Evolutionary conservation across 306 rosid species (phyloP), one percentile per base, ranked within the genome.

Genomic region (Adenanthera pavonina): DNA sequence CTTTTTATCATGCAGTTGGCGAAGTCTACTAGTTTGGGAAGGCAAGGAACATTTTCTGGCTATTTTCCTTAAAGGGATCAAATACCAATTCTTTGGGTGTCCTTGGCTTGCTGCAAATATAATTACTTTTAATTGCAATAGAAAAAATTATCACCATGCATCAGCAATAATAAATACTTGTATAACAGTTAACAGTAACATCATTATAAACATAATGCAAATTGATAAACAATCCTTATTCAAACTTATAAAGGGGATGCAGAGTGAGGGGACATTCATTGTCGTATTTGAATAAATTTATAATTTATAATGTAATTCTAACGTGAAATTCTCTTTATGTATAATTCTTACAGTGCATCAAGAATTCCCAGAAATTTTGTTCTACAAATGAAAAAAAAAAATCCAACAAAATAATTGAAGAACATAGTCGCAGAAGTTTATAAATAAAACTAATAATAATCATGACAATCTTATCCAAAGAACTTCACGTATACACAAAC

Each of bases 21-120:
- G 17, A 95, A 95, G 83, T 93, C 99, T 0, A 96, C 97, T 30
- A 95, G 98, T 89, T 95, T 93, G 47, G 94, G 99, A 88, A 92
- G 99, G 83, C 99, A 93, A 12, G 99, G 98, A 68, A 93, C 97
- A 79, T 91, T 93, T 81, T 95, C 99, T 20, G 98, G 99, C 84
- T 93, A 90, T 86, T 87, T 92, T 13, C 99, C 98, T 81, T 53
- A 95, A 76, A 41, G 98, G 98, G 78, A 95, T 93, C 49, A 96
- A 97, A 84, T 96, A 94, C 97, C 97, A 93, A 85, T 93, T 92
- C 89, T 96, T 96, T 57, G 99, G 99, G 88, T 92, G 97, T 72
- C 87, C 98, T 82, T 93, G 97, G 87, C 65, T 91, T 74, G 98
- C 99, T 93, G 92, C 90, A 89, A 86, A 77, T 41, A 65, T 34